These are phyloP conservation scores for Cenchrus purpureus DNA, from an alignment of 176 grass and related monocot species.

Conservation along the genomic window DNA sequence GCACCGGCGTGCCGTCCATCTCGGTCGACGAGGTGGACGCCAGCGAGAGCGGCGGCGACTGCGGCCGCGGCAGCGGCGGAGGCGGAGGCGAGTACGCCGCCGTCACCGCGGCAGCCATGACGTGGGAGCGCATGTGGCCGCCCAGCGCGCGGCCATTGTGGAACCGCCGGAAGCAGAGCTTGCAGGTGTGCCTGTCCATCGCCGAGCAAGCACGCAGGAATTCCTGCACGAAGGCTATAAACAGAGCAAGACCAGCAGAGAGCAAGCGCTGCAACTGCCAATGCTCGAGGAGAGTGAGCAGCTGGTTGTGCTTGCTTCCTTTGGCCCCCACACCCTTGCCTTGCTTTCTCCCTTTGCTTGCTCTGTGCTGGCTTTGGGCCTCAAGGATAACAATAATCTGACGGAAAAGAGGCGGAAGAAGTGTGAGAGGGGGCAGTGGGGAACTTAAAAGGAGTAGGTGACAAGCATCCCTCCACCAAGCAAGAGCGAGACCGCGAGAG, in stretches of 20 bases:
- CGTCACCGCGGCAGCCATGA: conserved; percentile 39
- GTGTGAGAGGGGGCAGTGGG: conserved; percentile 33
- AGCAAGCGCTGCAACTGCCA: neutral
- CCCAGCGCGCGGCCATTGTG: conserved; percentile 85
- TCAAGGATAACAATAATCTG: conserved; percentile 24
- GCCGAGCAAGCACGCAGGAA: conserved; percentile 27
- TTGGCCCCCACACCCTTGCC: conserved; percentile 10
- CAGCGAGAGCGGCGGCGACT: conserved; percentile 41
- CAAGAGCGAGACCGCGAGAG: neutral
- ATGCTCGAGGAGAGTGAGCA: conserved; percentile 1
- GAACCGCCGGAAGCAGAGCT: conserved; percentile 89
- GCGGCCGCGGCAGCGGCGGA: neutral
- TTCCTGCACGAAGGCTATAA: neutral
- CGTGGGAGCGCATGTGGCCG: conserved; percentile 98
- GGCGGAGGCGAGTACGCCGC: conserved; percentile 5
- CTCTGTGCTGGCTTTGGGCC: conserved; percentile 29
- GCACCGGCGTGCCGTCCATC: conserved; percentile 22
- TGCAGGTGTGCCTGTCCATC: conserved; percentile 89
- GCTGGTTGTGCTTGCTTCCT: conserved; percentile 26
- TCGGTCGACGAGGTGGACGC: conserved; percentile 57
- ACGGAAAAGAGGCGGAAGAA: conserved; percentile 33
- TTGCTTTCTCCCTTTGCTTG: conserved; percentile 40
- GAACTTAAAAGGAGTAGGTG: conserved; percentile 75
- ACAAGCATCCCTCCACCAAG: conserved; percentile 81
- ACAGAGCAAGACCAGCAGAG: neutral